Base-by-base conservation (phyloP, 1,139 yeast genomes). In the Suhomyces bokatorum region DNA sequence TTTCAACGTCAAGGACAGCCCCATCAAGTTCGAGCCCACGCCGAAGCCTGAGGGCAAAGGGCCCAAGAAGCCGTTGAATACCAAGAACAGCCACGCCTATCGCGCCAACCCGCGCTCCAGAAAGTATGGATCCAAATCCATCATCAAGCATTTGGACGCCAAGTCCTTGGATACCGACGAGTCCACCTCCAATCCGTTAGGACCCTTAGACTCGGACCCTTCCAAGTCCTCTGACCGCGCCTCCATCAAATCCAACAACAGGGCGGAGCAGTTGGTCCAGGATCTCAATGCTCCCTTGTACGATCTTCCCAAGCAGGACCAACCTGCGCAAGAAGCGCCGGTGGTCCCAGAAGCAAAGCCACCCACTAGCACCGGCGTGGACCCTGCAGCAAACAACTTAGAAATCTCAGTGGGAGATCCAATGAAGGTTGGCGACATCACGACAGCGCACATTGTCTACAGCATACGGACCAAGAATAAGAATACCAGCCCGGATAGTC, bases 381-480 rank as follows among this genome's bases (percentile, higher is more conserved):
- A 43, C 22, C 42, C 35, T 2, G 7, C 31, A 6, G 42, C 37
- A 13, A 55, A 39, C 60, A 63, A 65, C 35, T 77, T 87, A 52
- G 82, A 78, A 5, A 85, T 91, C 35, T 66, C 83, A 1, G 96
- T 91, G 2, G 95, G 95, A 2, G 97, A 93, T 62, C 98, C 98
- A 1, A 78, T 83, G 59, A 90, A 88, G 63, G 91, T 93, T 3
- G 97, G 97, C 3, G 99, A 93, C 53, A 68, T 91, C 41, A 83
- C 98, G 0, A 80, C 84, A 33, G 88, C 96, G 0, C 97, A 93
- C 63, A 87, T 93, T 2, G 96, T 87, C 8, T 93, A 93, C 65
- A 79, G 88, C 3, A 88, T 93, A 24, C 78, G 77, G 40, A 81
- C 95, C 12, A 49, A 71, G 63, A 57, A 77, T 78, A 49, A 69